Percentiles rank a stretch among this genome's conserved stretches.
Conservation (phyloP, 495 filamentous ascomycete species). For the Aspergillus ellipticus region DNA sequence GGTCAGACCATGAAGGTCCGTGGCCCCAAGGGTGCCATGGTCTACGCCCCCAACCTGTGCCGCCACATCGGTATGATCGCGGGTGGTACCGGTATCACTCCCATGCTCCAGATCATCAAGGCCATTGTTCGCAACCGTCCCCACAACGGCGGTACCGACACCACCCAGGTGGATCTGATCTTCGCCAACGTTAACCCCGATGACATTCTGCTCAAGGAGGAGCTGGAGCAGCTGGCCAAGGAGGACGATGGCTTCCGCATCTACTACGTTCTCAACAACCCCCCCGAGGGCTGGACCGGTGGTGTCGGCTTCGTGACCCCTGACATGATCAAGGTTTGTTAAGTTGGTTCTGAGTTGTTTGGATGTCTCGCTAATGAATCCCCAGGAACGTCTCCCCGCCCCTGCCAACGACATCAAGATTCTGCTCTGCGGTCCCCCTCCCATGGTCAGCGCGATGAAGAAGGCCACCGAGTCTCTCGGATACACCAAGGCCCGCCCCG, state of each 20-base stretch:
- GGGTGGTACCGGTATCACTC: constrained; percentile 95
- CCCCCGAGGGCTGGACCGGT: constrained; percentile 82
- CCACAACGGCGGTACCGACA: constrained; percentile 65
- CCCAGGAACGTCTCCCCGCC: constrained; percentile 72
- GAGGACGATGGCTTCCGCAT: constrained; percentile 78
- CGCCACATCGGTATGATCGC: constrained; percentile 96
- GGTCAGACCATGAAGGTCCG: constrained; percentile 84
- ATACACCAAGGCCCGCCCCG: constrained; percentile 83
- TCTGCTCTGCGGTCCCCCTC: constrained; percentile 92
- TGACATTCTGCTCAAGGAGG: constrained; percentile 89
- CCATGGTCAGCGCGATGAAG: constrained; percentile 97
- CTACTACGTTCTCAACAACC: constrained; percentile 95
- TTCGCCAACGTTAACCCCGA: constrained; percentile 94
- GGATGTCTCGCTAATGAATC: constrained; percentile 11
- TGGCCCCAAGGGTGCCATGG: constrained; percentile 95
- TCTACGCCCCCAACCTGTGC: constrained; percentile 93
- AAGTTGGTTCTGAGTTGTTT: background rate
- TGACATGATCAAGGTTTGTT: constrained; percentile 87
- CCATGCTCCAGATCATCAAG: constrained; percentile 92
- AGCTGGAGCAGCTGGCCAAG: constrained; percentile 72
- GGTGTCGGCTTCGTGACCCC: constrained; percentile 90
- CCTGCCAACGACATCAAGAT: constrained; percentile 88
- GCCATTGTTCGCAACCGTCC: constrained; percentile 82
- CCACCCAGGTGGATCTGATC: constrained; percentile 85
- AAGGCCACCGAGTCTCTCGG: constrained; percentile 86